These are phyloP conservation scores for Bauhinia variegata DNA, from an alignment of 306 rosid species.

Conservation along the genomic window DNA sequence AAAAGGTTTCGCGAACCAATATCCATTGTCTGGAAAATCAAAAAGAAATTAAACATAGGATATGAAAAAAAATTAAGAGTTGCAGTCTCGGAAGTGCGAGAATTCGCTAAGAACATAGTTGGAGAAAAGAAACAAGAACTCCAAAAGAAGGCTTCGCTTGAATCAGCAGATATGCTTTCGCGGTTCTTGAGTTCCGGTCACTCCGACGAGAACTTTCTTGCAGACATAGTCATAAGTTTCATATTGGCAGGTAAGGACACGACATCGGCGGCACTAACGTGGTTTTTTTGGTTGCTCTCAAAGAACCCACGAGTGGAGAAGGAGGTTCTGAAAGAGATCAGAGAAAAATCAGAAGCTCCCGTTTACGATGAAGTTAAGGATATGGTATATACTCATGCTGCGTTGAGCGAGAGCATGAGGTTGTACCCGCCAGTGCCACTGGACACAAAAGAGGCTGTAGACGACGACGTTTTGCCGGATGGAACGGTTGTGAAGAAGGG, in stretches of 20 bases:
- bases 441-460: constrained; percentile 49
- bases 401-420: constrained; percentile 81
- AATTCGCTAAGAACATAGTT: constrained; percentile 44
- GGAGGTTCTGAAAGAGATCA: constrained; percentile 51
- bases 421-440: constrained; percentile 68
- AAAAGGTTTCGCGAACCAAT: constrained; percentile 36
- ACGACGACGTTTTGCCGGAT: constrained; percentile 66
- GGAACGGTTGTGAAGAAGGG: constrained; percentile 75
- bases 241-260: constrained; percentile 68
- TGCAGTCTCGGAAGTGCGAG: constrained; percentile 47
- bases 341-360: too few species aligned
- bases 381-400: constrained; percentile 77
- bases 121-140: constrained; percentile 60
- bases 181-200: constrained; percentile 65
- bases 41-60: constrained; percentile 50
- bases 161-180: constrained; percentile 57
- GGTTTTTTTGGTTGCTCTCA: constrained; percentile 71
- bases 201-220: constrained; percentile 57
- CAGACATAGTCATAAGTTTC: constrained; percentile 74
- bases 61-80: constrained; percentile 48
- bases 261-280: constrained; percentile 64
- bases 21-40: constrained; percentile 55
- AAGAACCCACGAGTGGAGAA: constrained; percentile 55
- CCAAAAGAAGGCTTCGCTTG: constrained; percentile 29
- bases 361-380: constrained; percentile 62